These are phyloP conservation scores for Sporobolomyces roseus DNA, from an alignment of 768 basidiomycete species.

Conservation along the genomic window DNA sequence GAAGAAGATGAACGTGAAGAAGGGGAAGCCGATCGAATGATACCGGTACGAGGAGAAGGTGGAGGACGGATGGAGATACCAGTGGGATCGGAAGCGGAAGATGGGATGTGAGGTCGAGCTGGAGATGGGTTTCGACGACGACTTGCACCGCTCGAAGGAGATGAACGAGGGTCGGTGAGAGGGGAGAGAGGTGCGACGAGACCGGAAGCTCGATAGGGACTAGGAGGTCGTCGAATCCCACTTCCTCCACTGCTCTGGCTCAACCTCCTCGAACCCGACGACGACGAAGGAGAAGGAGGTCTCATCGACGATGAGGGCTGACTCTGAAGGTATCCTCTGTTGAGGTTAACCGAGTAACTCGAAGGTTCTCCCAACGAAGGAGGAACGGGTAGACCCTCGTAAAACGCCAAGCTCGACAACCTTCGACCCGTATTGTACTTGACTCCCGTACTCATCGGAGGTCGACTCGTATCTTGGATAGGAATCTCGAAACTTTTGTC, in stretches of 20 bases:
- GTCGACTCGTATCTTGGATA: slow-evolving; percentile 1
- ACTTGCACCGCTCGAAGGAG: too few species aligned
- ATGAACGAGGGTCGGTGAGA: neutral
- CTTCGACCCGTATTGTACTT: slow-evolving; percentile 11
- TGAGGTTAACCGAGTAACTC: neutral
- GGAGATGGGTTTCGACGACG: neutral
- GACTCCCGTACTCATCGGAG: neutral
- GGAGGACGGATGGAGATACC: neutral
- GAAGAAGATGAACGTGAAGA: neutral
- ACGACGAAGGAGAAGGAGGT: neutral
- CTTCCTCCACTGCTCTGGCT: too few species aligned
- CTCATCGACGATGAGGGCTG: neutral
- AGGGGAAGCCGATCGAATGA: neutral
- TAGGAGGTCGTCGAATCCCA: slow-evolving; percentile 5
- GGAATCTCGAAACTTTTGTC: slow-evolving; percentile 25
- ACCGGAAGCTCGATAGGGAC: neutral
- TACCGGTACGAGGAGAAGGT: too few species aligned
- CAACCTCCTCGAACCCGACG: neutral
- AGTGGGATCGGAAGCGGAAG: neutral
- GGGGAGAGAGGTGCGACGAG: neutral
- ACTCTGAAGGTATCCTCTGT: neutral
- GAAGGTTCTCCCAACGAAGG: slow-evolving; percentile 6
- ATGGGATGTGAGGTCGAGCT: too few species aligned
- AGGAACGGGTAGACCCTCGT: slow-evolving; percentile 14
- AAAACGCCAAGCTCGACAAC: slow-evolving; percentile 15